Percentiles rank a stretch among this genome's conserved stretches.
Evolutionary conservation across 768 basidiomycete species (phyloP).

Genomic region (Kwoniella bestiolae): DNA sequence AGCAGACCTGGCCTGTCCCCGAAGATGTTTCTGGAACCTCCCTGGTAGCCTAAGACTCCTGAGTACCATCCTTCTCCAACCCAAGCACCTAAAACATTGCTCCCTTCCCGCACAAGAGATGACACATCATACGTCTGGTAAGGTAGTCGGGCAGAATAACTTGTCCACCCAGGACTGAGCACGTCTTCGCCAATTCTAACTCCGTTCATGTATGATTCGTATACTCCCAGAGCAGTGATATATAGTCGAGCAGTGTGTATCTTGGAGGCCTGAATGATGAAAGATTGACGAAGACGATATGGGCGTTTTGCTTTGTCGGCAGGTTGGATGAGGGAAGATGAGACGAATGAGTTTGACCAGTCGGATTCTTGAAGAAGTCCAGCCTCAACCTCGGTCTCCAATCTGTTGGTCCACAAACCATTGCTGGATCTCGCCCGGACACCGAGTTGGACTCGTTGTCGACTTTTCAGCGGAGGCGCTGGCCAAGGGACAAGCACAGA

Average conservation of each 20-base stretch:
- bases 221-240: constrained; percentile 36
- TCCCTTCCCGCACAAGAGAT: constrained; percentile 2
- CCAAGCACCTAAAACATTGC: constrained; percentile 12
- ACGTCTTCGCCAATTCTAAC: constrained; percentile 29
- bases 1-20: constrained; percentile 33
- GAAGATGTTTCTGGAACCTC: constrained; percentile 28
- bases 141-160: constrained; percentile 29
- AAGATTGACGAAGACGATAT: constrained; percentile 12
- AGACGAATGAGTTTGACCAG: constrained; percentile 28
- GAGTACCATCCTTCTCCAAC: constrained; percentile 37
- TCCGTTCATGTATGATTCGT: constrained; percentile 40
- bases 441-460: constrained; percentile 19
- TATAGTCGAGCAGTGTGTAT: constrained; percentile 27
- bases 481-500: constrained; percentile 39
- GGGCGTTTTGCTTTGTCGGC: constrained; percentile 26
- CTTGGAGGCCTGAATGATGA: background rate
- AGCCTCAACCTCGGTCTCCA: constrained; percentile 8
- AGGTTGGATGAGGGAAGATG: background rate
- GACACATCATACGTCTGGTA: constrained; percentile 39
- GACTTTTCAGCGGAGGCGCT: constrained; percentile 18
- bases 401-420: constrained; percentile 6
- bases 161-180: constrained; percentile 41
- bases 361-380: constrained; percentile 21
- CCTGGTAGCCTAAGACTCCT: constrained; percentile 20
- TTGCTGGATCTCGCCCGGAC: constrained; percentile 23